Evolutionary conservation across 2,329 filamentous ascomycete genomes (phyloP), one percentile per base, ranked within the genome.

Genomic region (Sporothrix protearum): DNA sequence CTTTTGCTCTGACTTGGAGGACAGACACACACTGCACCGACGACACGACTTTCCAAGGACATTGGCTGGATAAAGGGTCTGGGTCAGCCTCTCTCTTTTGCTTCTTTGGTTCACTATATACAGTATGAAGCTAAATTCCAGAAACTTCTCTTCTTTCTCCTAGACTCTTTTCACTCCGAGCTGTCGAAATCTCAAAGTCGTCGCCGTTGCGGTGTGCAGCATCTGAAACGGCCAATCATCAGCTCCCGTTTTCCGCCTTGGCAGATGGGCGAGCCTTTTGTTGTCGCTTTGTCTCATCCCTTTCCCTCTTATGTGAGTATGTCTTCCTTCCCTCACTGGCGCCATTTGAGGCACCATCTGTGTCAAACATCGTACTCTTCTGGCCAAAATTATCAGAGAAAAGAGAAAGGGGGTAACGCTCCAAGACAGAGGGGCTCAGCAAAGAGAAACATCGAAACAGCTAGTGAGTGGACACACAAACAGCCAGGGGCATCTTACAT

Each of bases 141-240:
- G n/a, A n/a, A n/a, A 10, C 61, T 45, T 4, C 10, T 25, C 2
- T 10, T 47, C 42, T 47, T 19, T 47, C n/a, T n/a, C n/a, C n/a
- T n/a, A n/a, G 42, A 14, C 14, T 7, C 42, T 16, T 19, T 8
- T 22, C 36, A 5, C 33, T 14, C 22, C 5, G 10, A 39, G 12
- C 42, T 67, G 28, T 68, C 49, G 19, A 28, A 45, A 33, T 51
- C 33, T 42, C 33, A 36, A 36, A 36, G 33, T n/a, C 22, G 12
- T 19, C 36, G 30, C 68, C 68, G 55, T 63, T 70, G 42, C 28
- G 30, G 57, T 53, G 16, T 64, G 66, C 49, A 49, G 33, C 53
- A 67, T 55, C 70, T 73, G 73, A 72, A 72, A 71, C 70, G 53
- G 72, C 73, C 73, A 77, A 78, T 78, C 76, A 76, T 73, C 72